Conservation (phyloP, 441 rosid genomes). For the Populus hybrid region DNA sequence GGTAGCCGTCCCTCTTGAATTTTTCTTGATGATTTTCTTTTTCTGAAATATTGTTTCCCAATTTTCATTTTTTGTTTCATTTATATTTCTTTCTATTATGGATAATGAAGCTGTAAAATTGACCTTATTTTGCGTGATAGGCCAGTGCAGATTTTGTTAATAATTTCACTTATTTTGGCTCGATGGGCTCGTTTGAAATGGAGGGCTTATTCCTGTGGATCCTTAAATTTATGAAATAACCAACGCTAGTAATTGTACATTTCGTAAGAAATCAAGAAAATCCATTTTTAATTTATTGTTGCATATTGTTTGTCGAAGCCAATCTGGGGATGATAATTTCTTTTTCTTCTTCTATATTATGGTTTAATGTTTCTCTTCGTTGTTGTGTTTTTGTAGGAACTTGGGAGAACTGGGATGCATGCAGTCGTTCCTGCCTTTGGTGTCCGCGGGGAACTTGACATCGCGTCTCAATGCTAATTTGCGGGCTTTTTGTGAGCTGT, state of each 20-base stretch:
- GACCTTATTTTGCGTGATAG: background rate
- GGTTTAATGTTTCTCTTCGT: background rate
- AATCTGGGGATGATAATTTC: no score
- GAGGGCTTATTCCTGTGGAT: background rate
- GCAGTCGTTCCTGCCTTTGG: constrained; percentile 69
- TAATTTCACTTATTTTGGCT: background rate
- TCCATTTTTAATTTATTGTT: no score
- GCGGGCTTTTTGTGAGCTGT: constrained; percentile 88
- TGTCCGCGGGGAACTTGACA: constrained; percentile 47
- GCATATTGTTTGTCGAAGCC: background rate
- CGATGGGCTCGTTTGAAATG: background rate
- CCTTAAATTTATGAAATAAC: background rate
- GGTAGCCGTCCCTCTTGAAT: constrained; percentile 28
- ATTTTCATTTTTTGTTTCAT: no score
- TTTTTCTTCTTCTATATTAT: no score
- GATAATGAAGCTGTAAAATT: background rate
- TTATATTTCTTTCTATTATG: background rate
- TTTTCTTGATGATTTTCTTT: background rate
- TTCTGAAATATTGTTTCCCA: background rate
- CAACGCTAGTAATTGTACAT: background rate
- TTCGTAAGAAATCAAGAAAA: background rate
- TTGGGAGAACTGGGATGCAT: constrained; percentile 73
- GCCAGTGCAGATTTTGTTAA: background rate
- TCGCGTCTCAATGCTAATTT: constrained; percentile 60
- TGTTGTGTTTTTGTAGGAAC: constrained; percentile 36